These are phyloP conservation scores for Pezicula neosporulosa DNA, from an alignment of 2,329 filamentous ascomycete species.

Conservation along the genomic window DNA sequence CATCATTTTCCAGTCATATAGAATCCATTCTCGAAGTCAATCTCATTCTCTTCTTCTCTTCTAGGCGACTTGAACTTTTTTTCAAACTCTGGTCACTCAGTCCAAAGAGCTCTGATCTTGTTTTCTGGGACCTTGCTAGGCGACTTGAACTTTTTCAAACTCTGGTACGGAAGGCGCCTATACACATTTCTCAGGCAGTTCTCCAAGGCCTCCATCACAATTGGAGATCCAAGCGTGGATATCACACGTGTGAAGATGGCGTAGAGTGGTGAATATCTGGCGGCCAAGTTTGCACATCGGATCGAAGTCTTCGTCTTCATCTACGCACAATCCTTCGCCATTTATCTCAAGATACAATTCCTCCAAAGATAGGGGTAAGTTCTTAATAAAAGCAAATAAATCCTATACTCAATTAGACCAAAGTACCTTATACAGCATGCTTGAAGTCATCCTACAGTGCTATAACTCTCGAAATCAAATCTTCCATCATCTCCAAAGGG, in stretches of 20 bases:
- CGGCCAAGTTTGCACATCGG: constrained; percentile 2
- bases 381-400: constrained; percentile 5
- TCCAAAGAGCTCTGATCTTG: constrained; percentile 7
- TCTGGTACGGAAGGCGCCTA: constrained; percentile 3
- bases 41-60: no score
- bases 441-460: constrained; percentile 2
- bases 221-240: constrained; percentile 11
- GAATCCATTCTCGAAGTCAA: constrained; percentile 5
- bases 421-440: not conserved
- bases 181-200: constrained; percentile 9
- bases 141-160: not conserved
- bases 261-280: constrained; percentile 6
- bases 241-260: constrained; percentile 9
- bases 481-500: constrained; percentile 4
- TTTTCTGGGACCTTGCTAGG: not conserved
- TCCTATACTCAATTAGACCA: not conserved
- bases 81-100: no score
- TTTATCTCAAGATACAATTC: constrained; percentile 9
- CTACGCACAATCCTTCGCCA: not conserved
- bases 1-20: constrained; percentile 5
- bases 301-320: constrained; percentile 12
- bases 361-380: constrained; percentile 7
- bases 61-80: no score
- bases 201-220: constrained; percentile 1
- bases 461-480: constrained; percentile 1